Percentiles rank a stretch among this genome's conserved stretches.
Evolutionary conservation across 306 rosid genomes (phyloP).

Genomic region (Quercus suber): DNA sequence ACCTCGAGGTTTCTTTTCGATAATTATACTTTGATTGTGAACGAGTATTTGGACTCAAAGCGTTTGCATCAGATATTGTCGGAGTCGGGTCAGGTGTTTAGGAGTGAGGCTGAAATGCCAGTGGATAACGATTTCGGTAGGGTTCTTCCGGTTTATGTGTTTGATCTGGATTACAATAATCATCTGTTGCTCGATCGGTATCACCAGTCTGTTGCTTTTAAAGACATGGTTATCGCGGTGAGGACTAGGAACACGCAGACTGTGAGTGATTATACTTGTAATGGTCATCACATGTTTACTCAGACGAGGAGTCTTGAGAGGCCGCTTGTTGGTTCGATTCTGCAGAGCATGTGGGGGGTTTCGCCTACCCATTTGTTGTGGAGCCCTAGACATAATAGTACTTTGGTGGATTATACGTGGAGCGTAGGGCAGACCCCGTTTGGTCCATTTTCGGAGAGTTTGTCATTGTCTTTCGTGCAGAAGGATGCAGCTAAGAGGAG

Average conservation of each 20-base stretch:
- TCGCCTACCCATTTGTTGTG: slow-evolving; percentile 83
- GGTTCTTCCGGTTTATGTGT: slow-evolving; percentile 83
- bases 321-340: slow-evolving; percentile 85
- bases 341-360: slow-evolving; percentile 99
- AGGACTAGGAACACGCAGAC: slow-evolving; percentile 85
- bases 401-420: slow-evolving; percentile 94
- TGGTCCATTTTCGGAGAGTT: slow-evolving; percentile 81
- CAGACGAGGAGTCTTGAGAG: slow-evolving; percentile 76
- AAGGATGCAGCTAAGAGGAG: slow-evolving; percentile 94
- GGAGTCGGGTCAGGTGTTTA: slow-evolving; percentile 65
- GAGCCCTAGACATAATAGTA: slow-evolving; percentile 83
- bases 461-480: slow-evolving; percentile 80
- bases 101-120: slow-evolving; percentile 54
- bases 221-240: slow-evolving; percentile 93
- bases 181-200: slow-evolving; percentile 73
- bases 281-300: slow-evolving; percentile 73
- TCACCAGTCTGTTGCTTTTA: slow-evolving; percentile 89
- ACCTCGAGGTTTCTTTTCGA: slow-evolving; percentile 89
- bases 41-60: slow-evolving; percentile 93
- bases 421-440: slow-evolving; percentile 95
- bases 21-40: slow-evolving; percentile 88
- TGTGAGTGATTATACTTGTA: slow-evolving; percentile 91
- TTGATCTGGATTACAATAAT: slow-evolving; percentile 62
- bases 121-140: slow-evolving; percentile 76
- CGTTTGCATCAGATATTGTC: slow-evolving; percentile 75